These are phyloP conservation scores for Amaranthus hypochondriacus DNA, from an alignment of 148 eudicot species.

Conservation along the genomic window DNA sequence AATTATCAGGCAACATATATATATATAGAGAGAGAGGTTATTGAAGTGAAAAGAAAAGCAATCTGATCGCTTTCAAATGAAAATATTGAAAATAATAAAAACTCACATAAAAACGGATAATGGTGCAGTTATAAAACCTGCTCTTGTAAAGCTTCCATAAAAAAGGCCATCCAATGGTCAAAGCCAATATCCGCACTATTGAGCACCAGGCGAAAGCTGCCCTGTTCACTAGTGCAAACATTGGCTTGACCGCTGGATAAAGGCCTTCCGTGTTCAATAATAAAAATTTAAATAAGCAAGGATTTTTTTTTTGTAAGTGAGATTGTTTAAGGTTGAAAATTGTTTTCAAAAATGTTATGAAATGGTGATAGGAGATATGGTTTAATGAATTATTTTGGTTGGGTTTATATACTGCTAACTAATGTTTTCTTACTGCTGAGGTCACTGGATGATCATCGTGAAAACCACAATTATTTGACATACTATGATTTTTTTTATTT, in stretches of 20 bases:
- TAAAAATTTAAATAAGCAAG: neutral
- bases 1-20: too few relatives aligned
- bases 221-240: conserved; percentile 7
- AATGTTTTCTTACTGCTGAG: neutral
- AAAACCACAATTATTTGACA: conserved; percentile 2
- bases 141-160: neutral
- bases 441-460: conserved; percentile 10
- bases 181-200: conserved; percentile 8
- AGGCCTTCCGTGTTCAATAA: neutral
- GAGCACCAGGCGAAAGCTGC: neutral
- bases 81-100: too few relatives aligned
- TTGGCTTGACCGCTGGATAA: conserved; percentile 12
- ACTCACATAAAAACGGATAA: too few relatives aligned
- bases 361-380: neutral
- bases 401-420: neutral
- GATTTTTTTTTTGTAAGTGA: neutral
- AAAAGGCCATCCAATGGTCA: conserved; percentile 12
- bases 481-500: too few relatives aligned
- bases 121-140: too few relatives aligned
- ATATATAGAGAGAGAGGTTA: too few relatives aligned
- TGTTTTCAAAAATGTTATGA: neutral
- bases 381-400: neutral
- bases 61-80: too few relatives aligned
- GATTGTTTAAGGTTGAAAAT: neutral
- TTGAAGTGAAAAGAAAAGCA: too few relatives aligned